Evolutionary conservation across 306 rosid species (phyloP).

Genomic region (Bauhinia variegata): DNA sequence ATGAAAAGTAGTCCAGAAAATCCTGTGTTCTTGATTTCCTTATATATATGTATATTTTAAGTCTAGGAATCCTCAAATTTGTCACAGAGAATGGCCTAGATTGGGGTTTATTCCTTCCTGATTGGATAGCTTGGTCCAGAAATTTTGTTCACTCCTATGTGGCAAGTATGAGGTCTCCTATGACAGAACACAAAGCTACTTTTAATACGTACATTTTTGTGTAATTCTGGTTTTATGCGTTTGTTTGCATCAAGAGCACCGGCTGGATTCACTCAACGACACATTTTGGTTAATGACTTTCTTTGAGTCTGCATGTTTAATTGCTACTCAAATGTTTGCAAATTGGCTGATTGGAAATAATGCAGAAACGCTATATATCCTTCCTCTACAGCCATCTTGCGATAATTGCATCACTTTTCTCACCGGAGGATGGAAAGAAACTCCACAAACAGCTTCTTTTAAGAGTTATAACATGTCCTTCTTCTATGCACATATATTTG

Average conservation of each 20-base stretch:
- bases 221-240: conserved; percentile 25
- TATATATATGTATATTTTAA: background rate
- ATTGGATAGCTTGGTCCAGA: conserved; percentile 31
- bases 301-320: conserved; percentile 74
- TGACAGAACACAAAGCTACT: conserved; percentile 13
- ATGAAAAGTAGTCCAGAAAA: conserved; percentile 64
- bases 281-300: conserved; percentile 91
- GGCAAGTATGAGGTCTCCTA: conserved; percentile 2
- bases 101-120: conserved; percentile 25
- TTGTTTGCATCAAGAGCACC: conserved; percentile 81
- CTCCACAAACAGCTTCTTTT: conserved; percentile 49
- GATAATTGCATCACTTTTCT: conserved; percentile 57
- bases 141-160: conserved; percentile 12
- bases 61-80: conserved; percentile 22
- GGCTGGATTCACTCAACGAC: conserved; percentile 80
- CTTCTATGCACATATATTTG: conserved; percentile 38
- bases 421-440: conserved; percentile 68
- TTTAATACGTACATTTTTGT: conserved; percentile 27
- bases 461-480: conserved; percentile 75
- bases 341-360: conserved; percentile 74
- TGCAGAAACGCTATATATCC: conserved; percentile 46
- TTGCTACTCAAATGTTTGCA: conserved; percentile 86
- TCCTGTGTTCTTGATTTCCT: conserved; percentile 33
- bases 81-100: conserved; percentile 22
- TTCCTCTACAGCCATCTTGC: conserved; percentile 66